Percentiles rank a stretch among this genome's conserved stretches.
Conservation (phyloP, 805 yeast species). For the Vanderwaltozyma polyspora region DNA sequence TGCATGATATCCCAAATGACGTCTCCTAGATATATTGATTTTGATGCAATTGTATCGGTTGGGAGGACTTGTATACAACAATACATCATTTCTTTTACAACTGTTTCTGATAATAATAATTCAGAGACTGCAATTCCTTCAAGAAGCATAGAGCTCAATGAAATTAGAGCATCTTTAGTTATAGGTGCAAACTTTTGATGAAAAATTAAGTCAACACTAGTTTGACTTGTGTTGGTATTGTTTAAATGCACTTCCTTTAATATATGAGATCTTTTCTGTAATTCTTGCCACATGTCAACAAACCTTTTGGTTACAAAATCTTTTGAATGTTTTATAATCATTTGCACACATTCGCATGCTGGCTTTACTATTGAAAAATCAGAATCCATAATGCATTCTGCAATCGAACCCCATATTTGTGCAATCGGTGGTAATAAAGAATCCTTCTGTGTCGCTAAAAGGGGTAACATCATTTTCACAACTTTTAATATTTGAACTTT, state of each 20-base stretch:
- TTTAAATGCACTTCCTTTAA: conserved; percentile 5
- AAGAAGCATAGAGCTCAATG: conserved; percentile 14
- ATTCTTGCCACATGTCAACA: conserved; percentile 18
- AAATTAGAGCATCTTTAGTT: conserved; percentile 12
- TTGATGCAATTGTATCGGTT: conserved; percentile 5
- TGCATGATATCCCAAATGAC: conserved; percentile 8
- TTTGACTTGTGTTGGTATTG: neutral
- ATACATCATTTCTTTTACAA: conserved; percentile 14
- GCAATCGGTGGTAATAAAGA: conserved; percentile 25
- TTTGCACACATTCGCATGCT: conserved; percentile 15
- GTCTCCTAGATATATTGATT: conserved; percentile 17
- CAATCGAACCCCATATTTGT: conserved; percentile 20
- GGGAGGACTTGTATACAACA: conserved; percentile 20
- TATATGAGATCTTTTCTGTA: conserved; percentile 9
- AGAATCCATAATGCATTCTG: conserved; percentile 9
- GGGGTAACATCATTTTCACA: conserved; percentile 34
- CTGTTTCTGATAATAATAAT: conserved; percentile 12
- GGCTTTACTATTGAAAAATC: conserved; percentile 17
- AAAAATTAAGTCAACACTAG: neutral
- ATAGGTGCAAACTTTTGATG: conserved; percentile 15
- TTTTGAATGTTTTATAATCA: conserved; percentile 14
- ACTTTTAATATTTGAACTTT: conserved; percentile 47
- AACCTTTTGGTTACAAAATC: conserved; percentile 22
- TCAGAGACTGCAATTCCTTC: conserved; percentile 20
- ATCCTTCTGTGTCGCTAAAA: conserved; percentile 38